Conservation (phyloP, 179 eudicot genomes). For the Patellifolia procumbens region DNA sequence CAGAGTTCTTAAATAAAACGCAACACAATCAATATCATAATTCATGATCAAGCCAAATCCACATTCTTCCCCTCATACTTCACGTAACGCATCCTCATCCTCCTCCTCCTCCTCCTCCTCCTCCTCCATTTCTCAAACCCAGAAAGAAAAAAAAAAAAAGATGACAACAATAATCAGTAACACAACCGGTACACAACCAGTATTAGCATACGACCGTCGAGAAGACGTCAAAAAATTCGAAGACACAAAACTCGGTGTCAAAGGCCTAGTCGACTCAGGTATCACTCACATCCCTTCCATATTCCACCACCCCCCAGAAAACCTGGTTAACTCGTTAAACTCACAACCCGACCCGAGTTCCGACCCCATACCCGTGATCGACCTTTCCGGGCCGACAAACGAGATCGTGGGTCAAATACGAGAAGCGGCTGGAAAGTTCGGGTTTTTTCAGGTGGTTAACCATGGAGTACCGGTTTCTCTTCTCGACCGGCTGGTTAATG, state of each 20-base stretch:
- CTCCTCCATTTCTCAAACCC: not conserved
- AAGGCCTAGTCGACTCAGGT: slow-evolving; percentile 72
- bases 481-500: slow-evolving; percentile 31
- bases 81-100: no score
- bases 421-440: slow-evolving; percentile 41
- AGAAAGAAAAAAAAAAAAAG: not conserved
- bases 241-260: slow-evolving; percentile 62
- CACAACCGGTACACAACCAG: not conserved
- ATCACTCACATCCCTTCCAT: slow-evolving; percentile 51
- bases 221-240: slow-evolving; percentile 54
- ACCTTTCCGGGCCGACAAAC: slow-evolving; percentile 8
- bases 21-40: no score
- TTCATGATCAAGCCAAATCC: no score
- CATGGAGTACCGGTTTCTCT: slow-evolving; percentile 46
- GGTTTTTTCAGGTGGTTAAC: slow-evolving; percentile 68
- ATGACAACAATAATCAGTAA: not conserved
- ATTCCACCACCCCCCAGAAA: slow-evolving; percentile 55
- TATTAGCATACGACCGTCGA: slow-evolving; percentile 34
- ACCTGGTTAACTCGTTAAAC: slow-evolving; percentile 18
- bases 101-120: no score
- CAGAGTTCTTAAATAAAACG: no score
- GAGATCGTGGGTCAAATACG: slow-evolving; percentile 34
- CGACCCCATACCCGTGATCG: no score
- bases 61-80: no score
- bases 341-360: not conserved